These are phyloP conservation scores for Russula griseocarnosa DNA, from an alignment of 768 basidiomycete species.

Conservation along the genomic window DNA sequence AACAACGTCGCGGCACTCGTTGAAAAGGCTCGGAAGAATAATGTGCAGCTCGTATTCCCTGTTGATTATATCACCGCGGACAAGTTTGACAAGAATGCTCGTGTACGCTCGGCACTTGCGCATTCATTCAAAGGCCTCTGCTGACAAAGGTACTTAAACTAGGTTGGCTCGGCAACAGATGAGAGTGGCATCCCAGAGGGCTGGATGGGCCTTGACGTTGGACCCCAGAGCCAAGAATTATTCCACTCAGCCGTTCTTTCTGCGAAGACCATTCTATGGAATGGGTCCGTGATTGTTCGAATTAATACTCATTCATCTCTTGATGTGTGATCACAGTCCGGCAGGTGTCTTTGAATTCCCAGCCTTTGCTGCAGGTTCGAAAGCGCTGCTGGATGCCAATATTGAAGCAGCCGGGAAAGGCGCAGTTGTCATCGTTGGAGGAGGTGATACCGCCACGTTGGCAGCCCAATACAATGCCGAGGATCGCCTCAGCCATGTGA, in stretches of 20 bases:
- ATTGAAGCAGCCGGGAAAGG: constrained; percentile 84
- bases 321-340: constrained; percentile 51
- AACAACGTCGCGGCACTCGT: constrained; percentile 79
- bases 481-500: constrained; percentile 90
- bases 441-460: constrained; percentile 94
- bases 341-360: constrained; percentile 98
- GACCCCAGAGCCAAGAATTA: constrained; percentile 74
- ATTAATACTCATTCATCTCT: background rate
- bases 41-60: constrained; percentile 93
- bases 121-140: background rate
- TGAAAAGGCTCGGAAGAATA: constrained; percentile 88
- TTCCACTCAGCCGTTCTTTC: constrained; percentile 78
- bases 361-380: constrained; percentile 82
- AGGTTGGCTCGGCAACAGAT: constrained; percentile 78
- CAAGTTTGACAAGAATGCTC: constrained; percentile 91
- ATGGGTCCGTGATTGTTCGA: constrained; percentile 54
- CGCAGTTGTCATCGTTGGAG: constrained; percentile 91
- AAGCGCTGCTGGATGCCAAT: constrained; percentile 75
- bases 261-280: constrained; percentile 96
- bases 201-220: constrained; percentile 95
- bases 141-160: constrained; percentile 12
- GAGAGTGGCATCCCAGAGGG: constrained; percentile 83
- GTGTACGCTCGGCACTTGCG: constrained; percentile 42
- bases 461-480: constrained; percentile 84
- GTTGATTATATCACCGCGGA: constrained; percentile 92